These are phyloP conservation scores for Naganishia kalamii DNA, from an alignment of 768 basidiomycete species.

Conservation along the genomic window DNA sequence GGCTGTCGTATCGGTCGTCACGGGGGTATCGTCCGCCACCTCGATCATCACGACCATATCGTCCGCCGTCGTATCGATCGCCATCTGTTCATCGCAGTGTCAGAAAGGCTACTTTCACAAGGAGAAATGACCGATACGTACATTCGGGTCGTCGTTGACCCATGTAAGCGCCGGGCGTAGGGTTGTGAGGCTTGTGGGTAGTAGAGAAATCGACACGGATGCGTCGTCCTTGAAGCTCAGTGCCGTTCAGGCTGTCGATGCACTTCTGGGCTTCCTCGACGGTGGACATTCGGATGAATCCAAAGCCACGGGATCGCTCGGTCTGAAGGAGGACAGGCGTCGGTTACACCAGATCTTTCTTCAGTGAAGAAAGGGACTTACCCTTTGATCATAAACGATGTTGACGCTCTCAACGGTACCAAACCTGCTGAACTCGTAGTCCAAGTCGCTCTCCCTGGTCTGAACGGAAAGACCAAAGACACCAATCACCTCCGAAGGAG, in stretches of 20 bases:
- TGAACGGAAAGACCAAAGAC: conserved; percentile 98
- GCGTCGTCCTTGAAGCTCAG: conserved; percentile 87
- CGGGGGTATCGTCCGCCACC: conserved; percentile 27
- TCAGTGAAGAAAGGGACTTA: conserved; percentile 48
- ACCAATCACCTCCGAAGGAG: conserved; percentile 59
- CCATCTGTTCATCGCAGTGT: not conserved
- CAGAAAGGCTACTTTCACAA: conserved; percentile 21
- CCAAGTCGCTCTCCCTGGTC: conserved; percentile 85
- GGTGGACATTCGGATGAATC: conserved; percentile 87
- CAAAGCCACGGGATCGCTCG: conserved; percentile 93
- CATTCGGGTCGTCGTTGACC: conserved; percentile 54
- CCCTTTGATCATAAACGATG: conserved; percentile 93
- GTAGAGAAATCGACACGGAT: conserved; percentile 97
- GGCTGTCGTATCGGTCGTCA: conserved; percentile 32
- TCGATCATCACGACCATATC: conserved; percentile 32
- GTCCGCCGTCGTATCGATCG: conserved; percentile 21
- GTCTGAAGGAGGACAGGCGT: conserved; percentile 52
- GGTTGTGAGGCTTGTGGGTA: conserved; percentile 85
- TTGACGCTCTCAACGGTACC: conserved; percentile 90
- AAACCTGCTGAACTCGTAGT: conserved; percentile 83
- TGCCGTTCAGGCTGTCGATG: conserved; percentile 83
- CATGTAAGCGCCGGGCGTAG: conserved; percentile 98
- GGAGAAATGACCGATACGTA: not conserved
- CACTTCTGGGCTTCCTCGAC: conserved; percentile 83
- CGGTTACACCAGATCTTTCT: not conserved